Evolutionary conservation across 75 land plant species (phyloP).

Genomic region (Cupressus sempervirens): DNA sequence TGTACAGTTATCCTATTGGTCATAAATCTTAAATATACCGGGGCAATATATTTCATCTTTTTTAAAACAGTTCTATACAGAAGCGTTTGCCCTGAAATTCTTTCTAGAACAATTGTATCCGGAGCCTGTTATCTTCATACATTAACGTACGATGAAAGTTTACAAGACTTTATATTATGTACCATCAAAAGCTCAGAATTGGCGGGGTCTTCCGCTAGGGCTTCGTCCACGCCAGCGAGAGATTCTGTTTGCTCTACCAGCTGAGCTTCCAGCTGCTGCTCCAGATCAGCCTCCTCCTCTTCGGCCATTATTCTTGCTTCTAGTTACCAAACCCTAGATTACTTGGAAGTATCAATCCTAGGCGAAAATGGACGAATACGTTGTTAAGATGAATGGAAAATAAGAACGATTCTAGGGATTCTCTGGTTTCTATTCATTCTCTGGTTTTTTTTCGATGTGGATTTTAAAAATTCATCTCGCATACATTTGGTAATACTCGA

Average conservation of each 20-base stretch:
- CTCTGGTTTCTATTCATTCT: not conserved
- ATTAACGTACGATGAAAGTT: not conserved
- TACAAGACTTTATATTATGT: not conserved
- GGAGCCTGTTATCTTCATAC: not conserved
- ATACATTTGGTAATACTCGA: not conserved
- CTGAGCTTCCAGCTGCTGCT: slow-evolving; percentile 70
- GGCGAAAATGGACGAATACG: not conserved
- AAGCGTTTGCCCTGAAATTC: not conserved
- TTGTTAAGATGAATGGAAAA: not conserved
- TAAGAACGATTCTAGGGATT: not conserved
- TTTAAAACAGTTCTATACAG: no score
- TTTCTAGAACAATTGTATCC: no score
- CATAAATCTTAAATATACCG: not conserved
- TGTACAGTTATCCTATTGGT: not conserved
- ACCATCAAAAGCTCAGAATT: slow-evolving; percentile 70
- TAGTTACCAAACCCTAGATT: not conserved
- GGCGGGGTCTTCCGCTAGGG: slow-evolving; percentile 59
- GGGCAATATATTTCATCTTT: no score
- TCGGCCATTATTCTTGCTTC: slow-evolving; percentile 23
- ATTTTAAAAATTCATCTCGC: not conserved
- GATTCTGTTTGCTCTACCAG: slow-evolving; percentile 71
- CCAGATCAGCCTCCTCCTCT: slow-evolving; percentile 45
- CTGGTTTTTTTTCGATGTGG: not conserved
- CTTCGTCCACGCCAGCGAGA: slow-evolving; percentile 59
- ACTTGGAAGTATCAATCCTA: not conserved